Percentiles rank a stretch among this genome's conserved stretches.
These are phyloP conservation scores for Talaromyces pinophilus DNA, from an alignment of 2,329 filamentous ascomycete genomes.

Conservation along the genomic window DNA sequence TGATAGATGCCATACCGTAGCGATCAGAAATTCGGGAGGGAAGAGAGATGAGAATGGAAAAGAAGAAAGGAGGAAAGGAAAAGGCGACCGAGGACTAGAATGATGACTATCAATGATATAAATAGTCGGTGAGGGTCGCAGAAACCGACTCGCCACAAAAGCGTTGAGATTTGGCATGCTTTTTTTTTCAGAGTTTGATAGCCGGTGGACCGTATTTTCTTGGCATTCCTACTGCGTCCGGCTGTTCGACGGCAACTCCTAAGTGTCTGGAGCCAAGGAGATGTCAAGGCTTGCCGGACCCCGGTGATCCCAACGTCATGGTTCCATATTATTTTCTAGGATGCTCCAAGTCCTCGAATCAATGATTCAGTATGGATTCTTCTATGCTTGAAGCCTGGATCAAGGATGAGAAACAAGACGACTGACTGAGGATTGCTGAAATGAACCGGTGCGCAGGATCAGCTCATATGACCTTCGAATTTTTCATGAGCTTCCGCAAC, in stretches of 20 bases:
- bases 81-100: not conserved
- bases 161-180: slow-evolving; percentile 5
- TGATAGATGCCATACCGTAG: slow-evolving; percentile 6
- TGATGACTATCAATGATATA: slow-evolving; percentile 20
- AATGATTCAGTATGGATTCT: not conserved
- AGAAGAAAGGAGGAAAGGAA: not conserved
- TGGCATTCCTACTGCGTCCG: not conserved
- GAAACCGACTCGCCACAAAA: not conserved
- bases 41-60: not conserved
- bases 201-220: slow-evolving; percentile 1
- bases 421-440: not conserved
- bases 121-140: slow-evolving; percentile 4
- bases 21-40: not conserved
- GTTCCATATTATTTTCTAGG: not conserved
- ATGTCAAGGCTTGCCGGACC: not conserved
- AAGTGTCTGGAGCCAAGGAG: not conserved
- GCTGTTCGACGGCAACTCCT: not conserved
- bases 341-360: not conserved
- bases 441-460: not conserved
- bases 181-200: slow-evolving; percentile 8
- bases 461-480: not conserved
- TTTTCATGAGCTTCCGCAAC: not conserved
- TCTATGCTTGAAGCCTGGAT: not conserved
- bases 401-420: not conserved
- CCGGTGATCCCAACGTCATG: slow-evolving; percentile 3